Evolutionary conservation across 108 stramenopile species (phyloP), one percentile per base, ranked within the genome.

Genomic region (Nitzschia inconspicua): DNA sequence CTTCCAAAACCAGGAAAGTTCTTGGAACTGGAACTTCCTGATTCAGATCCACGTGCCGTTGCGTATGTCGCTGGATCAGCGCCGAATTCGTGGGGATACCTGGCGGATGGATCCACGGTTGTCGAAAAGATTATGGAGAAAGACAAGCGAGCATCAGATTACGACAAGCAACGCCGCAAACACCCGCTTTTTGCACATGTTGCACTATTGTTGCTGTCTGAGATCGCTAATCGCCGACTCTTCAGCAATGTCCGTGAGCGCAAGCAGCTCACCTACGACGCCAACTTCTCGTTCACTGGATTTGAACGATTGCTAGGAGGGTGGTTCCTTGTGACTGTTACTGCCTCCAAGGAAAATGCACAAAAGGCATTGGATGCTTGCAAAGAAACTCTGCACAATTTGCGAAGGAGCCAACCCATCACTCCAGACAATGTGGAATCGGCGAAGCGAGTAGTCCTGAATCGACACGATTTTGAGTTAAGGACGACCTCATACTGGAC

Each of bases 191-290:
- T 96, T 79, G 91, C 85, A 14, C 71, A 79, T 52, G 91, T 87
- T 24, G 94, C 91, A 9, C 77, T 97, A 44, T 54, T 76, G 2
- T 57, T 98, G 36, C 73, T 98, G 22, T 82, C 83, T 31, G 92
- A 96, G 78, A 89, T 96, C 52, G 68, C 81, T 23, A 98, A 98
- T 65, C 77, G 97, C 31, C 77, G 97, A 27, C 79, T 98, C 23
- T 98, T 98, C 59, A 84, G 83, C 53, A 94, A 84, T 24, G 96
- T 98, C 20, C 78, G 97, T 48, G 97, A 98, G 61, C 68, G 94
- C 63, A 94, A 91, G 60, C 96, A 95, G 57, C 78, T 98, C 1
- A 97, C 96, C 0, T 98, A 98, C 65, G 97, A 98, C 66, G 97
- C 97, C 49, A 96, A 95, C 78, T 96, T 98, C 61, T 89, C 91